These are phyloP conservation scores for Cinnamomum chago DNA, from an alignment of 164 flowering plant species.

Conservation along the genomic window DNA sequence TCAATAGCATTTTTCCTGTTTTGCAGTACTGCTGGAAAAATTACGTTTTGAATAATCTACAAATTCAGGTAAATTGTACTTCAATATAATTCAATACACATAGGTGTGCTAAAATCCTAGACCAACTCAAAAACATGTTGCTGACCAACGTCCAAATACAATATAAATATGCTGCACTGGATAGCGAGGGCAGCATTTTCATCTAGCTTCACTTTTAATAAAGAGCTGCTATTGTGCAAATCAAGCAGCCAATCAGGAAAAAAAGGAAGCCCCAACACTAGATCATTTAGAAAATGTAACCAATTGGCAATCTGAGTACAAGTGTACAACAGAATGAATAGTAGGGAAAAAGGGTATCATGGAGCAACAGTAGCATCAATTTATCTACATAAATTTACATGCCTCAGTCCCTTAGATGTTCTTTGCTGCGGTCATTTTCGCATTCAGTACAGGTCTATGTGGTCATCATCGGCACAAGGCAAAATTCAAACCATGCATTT, in stretches of 20 bases:
- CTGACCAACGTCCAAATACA: conserved; percentile 25
- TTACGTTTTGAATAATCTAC: no score
- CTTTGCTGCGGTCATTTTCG: conserved; percentile 7
- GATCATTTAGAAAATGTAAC: background rate
- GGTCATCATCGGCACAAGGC: conserved; percentile 19
- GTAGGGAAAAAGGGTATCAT: background rate
- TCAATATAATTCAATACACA: no score
- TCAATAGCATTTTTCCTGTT: no score
- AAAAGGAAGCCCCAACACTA: background rate
- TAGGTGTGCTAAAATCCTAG: no score
- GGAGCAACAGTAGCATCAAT: background rate
- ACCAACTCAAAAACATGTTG: background rate
- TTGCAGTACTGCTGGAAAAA: no score
- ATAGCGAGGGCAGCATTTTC: conserved; percentile 23
- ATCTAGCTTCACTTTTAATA: conserved; percentile 12
- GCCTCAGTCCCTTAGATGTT: conserved; percentile 23
- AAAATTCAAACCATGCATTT: no score
- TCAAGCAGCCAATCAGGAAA: background rate
- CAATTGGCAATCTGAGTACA: background rate
- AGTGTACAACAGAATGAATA: background rate
- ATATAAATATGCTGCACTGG: conserved; percentile 1
- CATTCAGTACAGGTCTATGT: conserved; percentile 32
- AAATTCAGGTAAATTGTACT: no score
- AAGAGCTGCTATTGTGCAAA: background rate
- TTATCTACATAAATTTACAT: background rate